These are phyloP conservation scores for Cryptococcus deneoformans DNA, from an alignment of 1,284 basidiomycete genomes.

Conservation along the genomic window DNA sequence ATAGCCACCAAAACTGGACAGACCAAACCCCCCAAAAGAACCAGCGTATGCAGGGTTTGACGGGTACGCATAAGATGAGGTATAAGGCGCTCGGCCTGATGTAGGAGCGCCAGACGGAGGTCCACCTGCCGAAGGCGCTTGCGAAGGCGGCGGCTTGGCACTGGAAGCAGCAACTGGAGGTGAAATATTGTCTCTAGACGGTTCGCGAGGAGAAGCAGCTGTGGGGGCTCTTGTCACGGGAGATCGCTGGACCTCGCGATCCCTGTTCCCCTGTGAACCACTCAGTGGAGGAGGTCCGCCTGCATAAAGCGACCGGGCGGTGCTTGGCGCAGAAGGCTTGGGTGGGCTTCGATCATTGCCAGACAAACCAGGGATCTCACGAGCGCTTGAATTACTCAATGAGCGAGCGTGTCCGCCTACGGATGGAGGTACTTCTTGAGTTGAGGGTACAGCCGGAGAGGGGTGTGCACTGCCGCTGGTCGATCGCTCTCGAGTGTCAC, in stretches of 20 bases:
- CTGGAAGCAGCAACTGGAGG: conserved; percentile 3
- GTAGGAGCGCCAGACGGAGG: background rate
- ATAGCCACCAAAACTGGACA: conserved; percentile 15
- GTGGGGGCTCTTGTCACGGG: conserved; percentile 8
- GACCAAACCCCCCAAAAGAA: conserved; percentile 14
- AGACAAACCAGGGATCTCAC: conserved; percentile 4
- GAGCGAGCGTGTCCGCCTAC: conserved; percentile 9
- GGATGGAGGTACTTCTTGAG: background rate
- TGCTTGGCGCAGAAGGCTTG: conserved; percentile 7
- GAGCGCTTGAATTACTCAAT: conserved; percentile 10
- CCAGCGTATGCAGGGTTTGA: conserved; percentile 3
- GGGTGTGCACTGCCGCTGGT: conserved; percentile 5
- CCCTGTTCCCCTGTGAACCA: background rate
- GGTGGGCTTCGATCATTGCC: conserved; percentile 11
- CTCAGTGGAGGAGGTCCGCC: conserved; percentile 2
- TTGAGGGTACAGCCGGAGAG: conserved; percentile 4
- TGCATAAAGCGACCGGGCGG: conserved; percentile 9
- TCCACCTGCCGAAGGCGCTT: background rate
- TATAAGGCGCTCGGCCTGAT: conserved; percentile 4
- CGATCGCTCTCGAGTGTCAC: conserved; percentile 12
- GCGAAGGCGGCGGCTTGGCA: conserved; percentile 1
- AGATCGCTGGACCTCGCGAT: conserved; percentile 9
- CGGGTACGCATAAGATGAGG: background rate
- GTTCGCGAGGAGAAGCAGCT: conserved; percentile 11
- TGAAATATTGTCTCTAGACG: conserved; percentile 2